phyloP scores from a whole-genome alignment of 2,329 filamentous ascomycete species.

The Berkeleyomyces basicola region DNA sequence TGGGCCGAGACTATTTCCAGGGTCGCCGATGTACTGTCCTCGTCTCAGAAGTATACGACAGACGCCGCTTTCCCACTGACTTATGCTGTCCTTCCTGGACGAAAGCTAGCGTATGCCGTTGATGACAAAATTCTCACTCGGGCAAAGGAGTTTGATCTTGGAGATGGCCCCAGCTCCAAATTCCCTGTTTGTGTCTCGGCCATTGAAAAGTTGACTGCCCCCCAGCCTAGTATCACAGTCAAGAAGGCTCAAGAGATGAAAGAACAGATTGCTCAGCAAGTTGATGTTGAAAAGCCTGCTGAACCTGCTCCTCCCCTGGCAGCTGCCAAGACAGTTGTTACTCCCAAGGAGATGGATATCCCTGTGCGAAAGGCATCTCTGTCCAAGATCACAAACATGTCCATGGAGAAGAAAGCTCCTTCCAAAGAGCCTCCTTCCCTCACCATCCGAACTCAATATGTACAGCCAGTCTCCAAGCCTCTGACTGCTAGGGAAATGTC shows the following conservation, averaged over 20 bases:
- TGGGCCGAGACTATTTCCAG: conserved; percentile 10
- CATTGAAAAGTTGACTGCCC: conserved; percentile 1
- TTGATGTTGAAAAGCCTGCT: not conserved
- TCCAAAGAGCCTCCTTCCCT: not conserved
- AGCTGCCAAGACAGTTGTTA: not conserved
- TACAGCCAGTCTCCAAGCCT: not conserved
- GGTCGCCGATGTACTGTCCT: conserved; percentile 9
- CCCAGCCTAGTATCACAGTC: not conserved
- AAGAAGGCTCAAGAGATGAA: not conserved
- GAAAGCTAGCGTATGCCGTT: conserved; percentile 10
- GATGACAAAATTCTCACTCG: conserved; percentile 9
- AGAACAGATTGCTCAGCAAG: not conserved
- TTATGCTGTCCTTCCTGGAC: conserved; percentile 4
- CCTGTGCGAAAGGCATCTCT: not conserved
- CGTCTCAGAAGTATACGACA: conserved; percentile 8
- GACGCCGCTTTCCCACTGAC: conserved; percentile 10
- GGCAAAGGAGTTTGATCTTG: conserved; percentile 8
- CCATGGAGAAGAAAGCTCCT: not conserved
- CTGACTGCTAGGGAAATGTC: not conserved
- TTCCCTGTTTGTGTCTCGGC: conserved; percentile 10
- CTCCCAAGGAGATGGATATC: not conserved
- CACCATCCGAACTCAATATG: not conserved
- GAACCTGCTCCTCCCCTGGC: not conserved
- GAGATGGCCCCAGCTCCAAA: conserved; percentile 5
- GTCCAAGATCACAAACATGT: not conserved